Conservation (phyloP, 2,329 filamentous ascomycete species). For the Talaromyces islandicus region DNA sequence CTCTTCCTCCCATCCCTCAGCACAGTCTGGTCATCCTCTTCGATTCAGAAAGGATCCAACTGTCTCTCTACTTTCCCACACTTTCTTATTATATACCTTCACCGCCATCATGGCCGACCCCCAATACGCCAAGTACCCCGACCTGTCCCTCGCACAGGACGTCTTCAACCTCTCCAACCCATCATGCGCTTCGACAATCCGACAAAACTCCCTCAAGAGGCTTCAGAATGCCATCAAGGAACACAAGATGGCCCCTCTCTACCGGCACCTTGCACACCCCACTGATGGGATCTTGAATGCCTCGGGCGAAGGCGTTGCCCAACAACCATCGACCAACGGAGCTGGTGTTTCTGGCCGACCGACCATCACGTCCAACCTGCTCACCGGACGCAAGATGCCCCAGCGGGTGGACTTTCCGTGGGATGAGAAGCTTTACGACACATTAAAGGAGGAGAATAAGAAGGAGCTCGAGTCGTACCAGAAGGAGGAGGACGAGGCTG, state of each 20-base stretch:
- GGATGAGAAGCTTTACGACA: slow-evolving; percentile 83
- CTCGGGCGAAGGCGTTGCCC: slow-evolving; percentile 57
- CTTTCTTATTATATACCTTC: neutral
- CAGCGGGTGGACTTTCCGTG: slow-evolving; percentile 69
- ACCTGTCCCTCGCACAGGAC: slow-evolving; percentile 59
- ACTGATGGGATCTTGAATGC: slow-evolving; percentile 72
- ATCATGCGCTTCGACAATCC: slow-evolving; percentile 46
- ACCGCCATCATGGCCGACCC: slow-evolving; percentile 55
- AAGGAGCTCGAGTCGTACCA: slow-evolving; percentile 69
- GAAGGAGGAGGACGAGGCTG: slow-evolving; percentile 88
- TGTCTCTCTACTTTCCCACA: neutral
- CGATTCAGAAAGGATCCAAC: neutral
- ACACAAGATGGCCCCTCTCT: slow-evolving; percentile 62
- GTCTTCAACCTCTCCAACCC: slow-evolving; percentile 63
- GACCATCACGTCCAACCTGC: slow-evolving; percentile 63
- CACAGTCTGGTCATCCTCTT: neutral
- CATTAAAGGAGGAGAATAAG: slow-evolving; percentile 70
- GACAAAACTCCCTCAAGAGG: slow-evolving; percentile 53
- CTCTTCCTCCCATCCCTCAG: neutral
- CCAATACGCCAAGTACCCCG: slow-evolving; percentile 59
- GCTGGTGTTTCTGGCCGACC: slow-evolving; percentile 37
- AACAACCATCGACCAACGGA: slow-evolving; percentile 33
- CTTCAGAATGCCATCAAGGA: slow-evolving; percentile 59
- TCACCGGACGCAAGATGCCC: slow-evolving; percentile 63
- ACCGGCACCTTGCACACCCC: slow-evolving; percentile 60